phyloP scores from a whole-genome alignment of 2,329 filamentous ascomycete species.

The Penicillium sp. region DNA sequence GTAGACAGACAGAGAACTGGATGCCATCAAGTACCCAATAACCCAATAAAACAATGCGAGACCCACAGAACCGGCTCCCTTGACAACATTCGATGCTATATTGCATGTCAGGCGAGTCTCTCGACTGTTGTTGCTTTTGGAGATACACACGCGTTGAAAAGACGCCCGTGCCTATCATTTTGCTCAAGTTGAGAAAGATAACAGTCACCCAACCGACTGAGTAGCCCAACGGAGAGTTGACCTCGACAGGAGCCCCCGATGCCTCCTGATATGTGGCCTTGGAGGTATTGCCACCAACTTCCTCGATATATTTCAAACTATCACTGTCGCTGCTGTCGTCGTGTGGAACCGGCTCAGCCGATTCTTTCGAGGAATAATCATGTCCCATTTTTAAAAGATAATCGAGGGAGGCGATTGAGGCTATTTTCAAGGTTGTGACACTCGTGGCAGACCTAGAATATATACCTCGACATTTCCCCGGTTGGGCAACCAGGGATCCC shows the following conservation, averaged over 20 bases:
- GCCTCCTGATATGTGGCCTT: constrained; percentile 61
- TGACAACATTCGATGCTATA: constrained; percentile 58
- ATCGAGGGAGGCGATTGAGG: neutral
- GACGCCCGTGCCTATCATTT: constrained; percentile 67
- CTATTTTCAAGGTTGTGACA: too few relatives aligned
- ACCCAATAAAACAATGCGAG: constrained; percentile 66
- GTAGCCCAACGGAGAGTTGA: constrained; percentile 61
- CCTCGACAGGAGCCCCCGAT: constrained; percentile 63
- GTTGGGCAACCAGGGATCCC: neutral
- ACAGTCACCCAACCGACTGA: constrained; percentile 59
- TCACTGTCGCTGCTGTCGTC: constrained; percentile 3
- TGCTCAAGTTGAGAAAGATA: constrained; percentile 62
- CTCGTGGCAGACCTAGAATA: neutral
- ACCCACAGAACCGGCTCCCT: constrained; percentile 63
- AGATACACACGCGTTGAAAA: constrained; percentile 62
- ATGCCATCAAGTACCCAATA: constrained; percentile 62
- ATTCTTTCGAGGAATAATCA: neutral
- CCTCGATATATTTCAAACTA: constrained; percentile 5
- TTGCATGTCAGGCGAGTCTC: neutral
- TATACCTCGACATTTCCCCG: neutral
- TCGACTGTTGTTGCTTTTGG: neutral
- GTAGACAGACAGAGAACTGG: constrained; percentile 60
- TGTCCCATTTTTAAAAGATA: neutral
- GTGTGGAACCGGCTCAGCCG: neutral
- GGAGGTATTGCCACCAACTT: constrained; percentile 46